Conservation (phyloP, 257 asterid genomes). For the Cynanchum wilfordii region DNA sequence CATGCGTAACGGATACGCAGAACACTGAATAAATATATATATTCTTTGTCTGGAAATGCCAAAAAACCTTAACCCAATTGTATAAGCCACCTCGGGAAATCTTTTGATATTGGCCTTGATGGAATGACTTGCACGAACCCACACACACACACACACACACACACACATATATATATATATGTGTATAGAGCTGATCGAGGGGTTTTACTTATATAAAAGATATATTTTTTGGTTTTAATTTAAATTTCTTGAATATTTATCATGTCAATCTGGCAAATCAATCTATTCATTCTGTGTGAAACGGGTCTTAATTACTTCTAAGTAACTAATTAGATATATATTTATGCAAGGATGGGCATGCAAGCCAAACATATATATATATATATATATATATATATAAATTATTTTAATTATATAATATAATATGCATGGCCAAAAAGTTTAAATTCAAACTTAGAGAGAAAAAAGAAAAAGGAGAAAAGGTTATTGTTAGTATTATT, state of each 20-base stretch:
- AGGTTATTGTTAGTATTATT: background rate
- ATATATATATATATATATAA: background rate
- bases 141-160: too few species aligned
- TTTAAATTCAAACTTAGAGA: background rate
- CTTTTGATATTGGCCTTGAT: background rate
- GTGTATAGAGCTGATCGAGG: too few species aligned
- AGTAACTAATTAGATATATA: slow-evolving; percentile 1
- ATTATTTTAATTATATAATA: too few species aligned
- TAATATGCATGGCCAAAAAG: background rate
- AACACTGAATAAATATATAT: background rate
- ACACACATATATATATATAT: too few species aligned
- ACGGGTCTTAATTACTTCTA: background rate
- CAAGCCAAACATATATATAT: slow-evolving; percentile 1
- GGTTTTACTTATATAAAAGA: too few species aligned
- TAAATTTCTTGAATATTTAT: background rate
- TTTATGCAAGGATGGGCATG: slow-evolving; percentile 12
- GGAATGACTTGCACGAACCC: background rate
- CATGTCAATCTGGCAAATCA: slow-evolving; percentile 15
- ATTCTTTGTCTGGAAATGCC: too few species aligned
- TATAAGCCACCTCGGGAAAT: background rate
- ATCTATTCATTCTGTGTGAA: background rate
- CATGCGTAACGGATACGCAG: slow-evolving; percentile 10
- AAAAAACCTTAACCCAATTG: too few species aligned
- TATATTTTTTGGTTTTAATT: too few species aligned
- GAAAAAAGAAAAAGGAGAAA: too few species aligned